Base-by-base conservation (phyloP, 306 rosid genomes). In the Begonia masoniana region DNA sequence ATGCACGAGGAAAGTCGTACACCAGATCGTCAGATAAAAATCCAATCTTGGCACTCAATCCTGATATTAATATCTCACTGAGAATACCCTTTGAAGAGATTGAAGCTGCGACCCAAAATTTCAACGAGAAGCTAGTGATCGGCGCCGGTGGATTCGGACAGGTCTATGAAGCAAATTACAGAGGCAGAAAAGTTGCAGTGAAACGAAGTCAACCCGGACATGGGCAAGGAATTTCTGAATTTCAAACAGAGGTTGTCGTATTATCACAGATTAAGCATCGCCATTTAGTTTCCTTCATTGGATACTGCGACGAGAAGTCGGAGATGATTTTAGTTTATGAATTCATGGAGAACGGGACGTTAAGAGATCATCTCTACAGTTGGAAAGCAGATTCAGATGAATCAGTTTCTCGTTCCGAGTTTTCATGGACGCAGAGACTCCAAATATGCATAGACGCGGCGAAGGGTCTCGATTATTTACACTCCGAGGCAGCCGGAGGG, bases 61-160 rank as follows among this genome's bases (percentile, higher is more conserved):
- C 59, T 7, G 7, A 58, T 58, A 19, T 65, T 15, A 58, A 65
- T 13, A n/a, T 45, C 35, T 50, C 39, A 4, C 11, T 43, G 46
- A 58, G 49, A 54, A 36, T 57, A 6, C 1, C 59, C 0, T 35
- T 65, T 10, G 10, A 1, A 0, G 50, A 43, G 10, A 35, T 65
- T 23, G 12, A 0, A 13, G 12, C 1, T 8, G 70, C 55, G 0
- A 65, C 64, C 1, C 11, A 52, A 13, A 47, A 8, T 9, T 65
- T 65, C 51, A 36, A 65, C 13, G 24, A n/a, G 11, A 47, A 59
- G 3, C 43, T 12, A 21, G 13, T 58, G 4, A 43, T 65, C 19
- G 70, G 70, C 11, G 52, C 43, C 13, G 70, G 64, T 43, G 70
- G 70, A 35, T 58, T 65, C 47, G 64, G 70, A 6, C 43, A 36